phyloP scores from a whole-genome alignment of 2,329 filamentous ascomycete species.

The Karstenula rhodostoma region DNA sequence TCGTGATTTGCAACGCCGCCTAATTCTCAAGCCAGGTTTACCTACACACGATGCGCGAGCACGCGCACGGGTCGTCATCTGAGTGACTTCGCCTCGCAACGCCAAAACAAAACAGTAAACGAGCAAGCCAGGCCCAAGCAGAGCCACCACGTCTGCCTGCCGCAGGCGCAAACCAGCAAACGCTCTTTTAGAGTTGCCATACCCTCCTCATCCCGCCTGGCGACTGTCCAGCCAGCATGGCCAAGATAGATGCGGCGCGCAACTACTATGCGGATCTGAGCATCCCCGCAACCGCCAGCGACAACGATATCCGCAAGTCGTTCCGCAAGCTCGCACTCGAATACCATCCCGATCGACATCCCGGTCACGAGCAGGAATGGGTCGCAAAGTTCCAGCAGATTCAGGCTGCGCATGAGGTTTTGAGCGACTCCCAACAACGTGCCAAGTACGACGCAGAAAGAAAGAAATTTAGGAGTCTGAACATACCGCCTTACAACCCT shows the following conservation, averaged over 20 bases:
- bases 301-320: conserved; percentile 82
- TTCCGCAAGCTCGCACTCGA: conserved; percentile 85
- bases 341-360: conserved; percentile 90
- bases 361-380: conserved; percentile 79
- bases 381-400: conserved; percentile 86
- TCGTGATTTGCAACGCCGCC: conserved; percentile 21
- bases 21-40: conserved; percentile 8
- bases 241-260: conserved; percentile 71
- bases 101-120: conserved; percentile 26
- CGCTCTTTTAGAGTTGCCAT: conserved; percentile 1
- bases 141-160: conserved; percentile 29
- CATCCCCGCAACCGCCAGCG: conserved; percentile 70
- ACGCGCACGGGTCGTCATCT: conserved; percentile 43
- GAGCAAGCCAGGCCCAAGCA: conserved; percentile 17
- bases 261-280: conserved; percentile 90
- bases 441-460: conserved; percentile 70
- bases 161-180: conserved; percentile 3
- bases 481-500: conserved; percentile 46
- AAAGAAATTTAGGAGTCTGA: conserved; percentile 51
- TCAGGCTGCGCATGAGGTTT: conserved; percentile 83
- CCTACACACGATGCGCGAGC: conserved; percentile 34
- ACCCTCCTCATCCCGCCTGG: conserved; percentile 1
- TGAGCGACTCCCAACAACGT: conserved; percentile 67
- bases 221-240: conserved; percentile 61
- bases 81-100: conserved; percentile 43